phyloP scores from a whole-genome alignment of 495 filamentous ascomycete genomes.

The Cryomyces minteri region DNA sequence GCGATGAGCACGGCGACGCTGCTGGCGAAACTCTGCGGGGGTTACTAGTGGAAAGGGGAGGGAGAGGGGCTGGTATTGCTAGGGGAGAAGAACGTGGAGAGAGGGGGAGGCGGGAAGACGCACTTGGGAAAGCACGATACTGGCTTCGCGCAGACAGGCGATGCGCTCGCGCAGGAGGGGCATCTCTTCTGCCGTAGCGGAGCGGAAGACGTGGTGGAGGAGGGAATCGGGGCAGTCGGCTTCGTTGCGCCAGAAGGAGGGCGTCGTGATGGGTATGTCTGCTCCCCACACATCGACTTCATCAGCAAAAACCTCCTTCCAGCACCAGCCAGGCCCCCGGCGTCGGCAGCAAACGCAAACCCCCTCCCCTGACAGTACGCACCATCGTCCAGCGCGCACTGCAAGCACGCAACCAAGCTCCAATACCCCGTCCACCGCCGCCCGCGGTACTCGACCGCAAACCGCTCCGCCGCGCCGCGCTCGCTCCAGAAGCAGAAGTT shows the following conservation, averaged over 20 bases:
- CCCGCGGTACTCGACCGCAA: conserved; percentile 62
- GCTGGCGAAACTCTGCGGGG: conserved; percentile 53
- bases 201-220: conserved; percentile 65
- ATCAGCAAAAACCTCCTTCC: neutral
- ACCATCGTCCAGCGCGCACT: conserved; percentile 82
- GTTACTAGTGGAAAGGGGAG: neutral
- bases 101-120: conserved; percentile 5
- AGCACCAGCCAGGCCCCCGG: neutral
- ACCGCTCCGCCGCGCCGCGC: conserved; percentile 38
- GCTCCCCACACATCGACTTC: neutral
- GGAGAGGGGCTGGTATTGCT: neutral
- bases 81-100: neutral
- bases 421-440: conserved; percentile 86
- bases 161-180: conserved; percentile 67
- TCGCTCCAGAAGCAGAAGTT: conserved; percentile 97
- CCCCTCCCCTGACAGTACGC: neutral
- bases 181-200: conserved; percentile 69
- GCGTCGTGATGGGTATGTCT: conserved; percentile 79
- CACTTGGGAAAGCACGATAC: conserved; percentile 69
- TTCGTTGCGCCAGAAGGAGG: conserved; percentile 72
- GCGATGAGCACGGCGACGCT: conserved; percentile 56
- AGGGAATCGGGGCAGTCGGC: conserved; percentile 57
- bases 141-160: conserved; percentile 67
- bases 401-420: conserved; percentile 75
- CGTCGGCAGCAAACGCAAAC: neutral